Evolutionary conservation across 2,329 filamentous ascomycete species (phyloP), one percentile per base, ranked within the genome.

Genomic region (Lecanicillium sp.): DNA sequence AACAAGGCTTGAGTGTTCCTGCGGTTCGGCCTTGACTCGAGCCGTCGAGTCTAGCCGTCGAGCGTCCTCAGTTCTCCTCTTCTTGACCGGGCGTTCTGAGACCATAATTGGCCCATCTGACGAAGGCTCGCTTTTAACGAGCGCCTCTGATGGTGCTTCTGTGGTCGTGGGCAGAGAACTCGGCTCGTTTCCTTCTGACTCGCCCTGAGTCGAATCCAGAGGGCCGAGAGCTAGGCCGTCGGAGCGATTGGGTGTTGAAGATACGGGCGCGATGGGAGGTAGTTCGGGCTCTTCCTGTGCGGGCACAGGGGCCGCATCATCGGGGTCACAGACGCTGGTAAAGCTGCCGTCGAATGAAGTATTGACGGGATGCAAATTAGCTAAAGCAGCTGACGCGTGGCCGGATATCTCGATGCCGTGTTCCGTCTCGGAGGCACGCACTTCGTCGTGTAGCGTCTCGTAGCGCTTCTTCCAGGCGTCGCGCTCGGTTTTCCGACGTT

Each of bases 101-200:
- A 81, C 60, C 5, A 81, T 56, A 2, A 79, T 61, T 0, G 72
- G 75, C 2, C 57, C 58, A 49, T 81, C 77, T 1, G 78, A 81
- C 4, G 73, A 76, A 2, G 72, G 72, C 52, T 80, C 77, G n/a
- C 62, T 48, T 54, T 81, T 79, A 20, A 79, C 56, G 4, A 33
- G 27, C 7, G 55, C 51, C 5, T 51, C 17, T 3, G 44, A 52
- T 1, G 32, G 27, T 5, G 51, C 48, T 14, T 50, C 44, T 4
- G 52, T 32, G 9, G 41, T 11, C 7, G 38, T 8, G 1, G 55
- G 53, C 20, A 63, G 39, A 9, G 53, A 51, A 2, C 62, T 58
- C 8, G 61, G 36, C 4, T 60, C 59, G 10, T 60, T 52, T 7
- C 50, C 51, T 15, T 56, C 52, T 4, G 50, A 35, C 20, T 62